Conservation (phyloP, 306 rosid genomes). For the Vigna radiata region DNA sequence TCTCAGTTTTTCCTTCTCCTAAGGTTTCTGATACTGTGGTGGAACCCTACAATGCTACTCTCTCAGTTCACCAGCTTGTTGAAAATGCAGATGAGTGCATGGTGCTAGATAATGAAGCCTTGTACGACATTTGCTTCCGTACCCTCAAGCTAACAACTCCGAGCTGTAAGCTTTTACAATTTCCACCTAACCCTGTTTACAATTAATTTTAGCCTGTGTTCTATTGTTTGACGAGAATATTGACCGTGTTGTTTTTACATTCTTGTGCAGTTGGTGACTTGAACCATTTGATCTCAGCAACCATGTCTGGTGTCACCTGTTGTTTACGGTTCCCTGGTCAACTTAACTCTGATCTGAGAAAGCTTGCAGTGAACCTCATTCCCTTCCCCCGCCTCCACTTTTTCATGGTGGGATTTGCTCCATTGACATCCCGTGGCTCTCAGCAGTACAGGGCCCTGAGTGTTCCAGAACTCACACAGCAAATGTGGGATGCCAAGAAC, state of each 20-base stretch:
- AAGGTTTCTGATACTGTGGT: conserved; percentile 69
- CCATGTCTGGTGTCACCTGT: conserved; percentile 90
- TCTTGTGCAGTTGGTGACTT: conserved; percentile 66
- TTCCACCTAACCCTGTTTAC: not conserved
- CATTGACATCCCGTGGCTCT: conserved; percentile 76
- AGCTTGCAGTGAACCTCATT: conserved; percentile 51
- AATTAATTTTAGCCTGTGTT: not conserved
- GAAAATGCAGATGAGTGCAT: conserved; percentile 76
- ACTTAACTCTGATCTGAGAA: conserved; percentile 59
- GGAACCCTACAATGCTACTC: conserved; percentile 82
- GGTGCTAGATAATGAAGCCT: conserved; percentile 68
- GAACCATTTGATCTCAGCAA: conserved; percentile 83
- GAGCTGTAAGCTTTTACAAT: conserved; percentile 59
- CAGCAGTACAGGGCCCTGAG: conserved; percentile 76
- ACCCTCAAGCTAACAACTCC: conserved; percentile 84
- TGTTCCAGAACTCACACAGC: conserved; percentile 84
- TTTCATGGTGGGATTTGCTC: conserved; percentile 65
- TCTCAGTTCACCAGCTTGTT: conserved; percentile 80
- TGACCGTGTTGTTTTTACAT: not conserved
- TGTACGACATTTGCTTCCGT: conserved; percentile 83
- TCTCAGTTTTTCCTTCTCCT: conserved; percentile 54
- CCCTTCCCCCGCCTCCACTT: conserved; percentile 57
- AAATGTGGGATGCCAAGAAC: conserved; percentile 81
- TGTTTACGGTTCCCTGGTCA: conserved; percentile 88
- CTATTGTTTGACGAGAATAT: not conserved